Evolutionary conservation across 208 protist genomes (phyloP), one percentile per base, ranked within the genome.

Genomic region (Kentomonas sorsogonicus): DNA sequence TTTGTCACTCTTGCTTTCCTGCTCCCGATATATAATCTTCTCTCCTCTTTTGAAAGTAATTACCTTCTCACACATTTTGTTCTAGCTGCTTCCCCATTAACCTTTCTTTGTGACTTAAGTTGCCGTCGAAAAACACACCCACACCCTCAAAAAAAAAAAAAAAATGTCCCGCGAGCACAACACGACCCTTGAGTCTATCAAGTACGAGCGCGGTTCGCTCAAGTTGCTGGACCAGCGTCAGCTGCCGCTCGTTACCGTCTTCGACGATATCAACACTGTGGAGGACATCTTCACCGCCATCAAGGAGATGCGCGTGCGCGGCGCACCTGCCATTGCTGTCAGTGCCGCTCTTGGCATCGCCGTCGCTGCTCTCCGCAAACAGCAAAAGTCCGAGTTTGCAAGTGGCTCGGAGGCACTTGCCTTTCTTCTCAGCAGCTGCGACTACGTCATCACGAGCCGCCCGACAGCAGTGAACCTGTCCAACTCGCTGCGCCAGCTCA

Each of bases 391-490:
- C 11, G 64, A 31, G 16, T 69, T 84, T 30, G 25, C 56, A 9
- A 69, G 66, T 15, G 62, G 64, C 0, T 43, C 59, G 7, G 76
- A 77, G 22, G 74, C 66, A 11, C 70, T 76, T 25, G 20, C 34
- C 23, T 95, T 89, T 41, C 56, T 97, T 3, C 38, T 80, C 11
- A 27, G 69, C 29, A 86, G 81, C 64, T 88, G 94, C 51, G 88
- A 93, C 63, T 87, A 86, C 60, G 78, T 98, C 50, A 87, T 83
- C 60, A 87, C 85, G 7, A 92, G 89, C 44, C 84, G 96, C 18
- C 96, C 96, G 9, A 98, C 96, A 3, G 96, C 96, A 2, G 96
- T 98, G 26, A 98, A 98, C 79, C 83, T 98, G 0, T 94, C 88
- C 53, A 95, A 96, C 60, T 91, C 84, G 44, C 81, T 96, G 20